phyloP scores from a whole-genome alignment of 352 stramenopile species.

The Achlya hypogyna region DNA sequence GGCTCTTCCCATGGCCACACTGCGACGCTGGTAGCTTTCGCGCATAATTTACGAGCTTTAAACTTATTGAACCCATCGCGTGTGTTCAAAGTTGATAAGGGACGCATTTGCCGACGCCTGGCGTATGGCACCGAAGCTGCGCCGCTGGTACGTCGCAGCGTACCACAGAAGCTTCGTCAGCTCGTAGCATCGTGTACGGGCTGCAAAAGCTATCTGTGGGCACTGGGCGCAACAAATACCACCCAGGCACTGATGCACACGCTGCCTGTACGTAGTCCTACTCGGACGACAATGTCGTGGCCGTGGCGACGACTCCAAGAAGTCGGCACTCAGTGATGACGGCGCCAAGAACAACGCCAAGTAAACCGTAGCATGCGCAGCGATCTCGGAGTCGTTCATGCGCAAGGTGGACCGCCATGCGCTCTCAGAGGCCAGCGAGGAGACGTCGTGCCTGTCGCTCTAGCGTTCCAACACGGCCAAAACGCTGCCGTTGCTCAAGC shows the following conservation, averaged over 20 bases:
- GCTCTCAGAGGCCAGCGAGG: neutral
- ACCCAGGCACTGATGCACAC: conserved; percentile 61
- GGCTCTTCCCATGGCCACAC: too few species aligned
- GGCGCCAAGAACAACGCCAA: conserved; percentile 23
- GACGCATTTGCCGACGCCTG: too few species aligned
- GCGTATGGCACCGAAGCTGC: too few species aligned
- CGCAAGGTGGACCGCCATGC: conserved; percentile 67
- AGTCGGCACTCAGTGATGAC: conserved; percentile 27
- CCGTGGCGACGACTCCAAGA: conserved; percentile 38
- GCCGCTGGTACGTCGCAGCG: too few species aligned
- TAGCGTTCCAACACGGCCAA: conserved; percentile 35
- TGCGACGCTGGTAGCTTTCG: too few species aligned
- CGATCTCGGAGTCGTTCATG: conserved; percentile 80
- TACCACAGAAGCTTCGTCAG: too few species aligned
- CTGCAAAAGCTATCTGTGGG: too few species aligned
- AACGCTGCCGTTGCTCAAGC: conserved; percentile 63
- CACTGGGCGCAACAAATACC: conserved; percentile 83
- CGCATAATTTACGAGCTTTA: too few species aligned
- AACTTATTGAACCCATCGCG: too few species aligned
- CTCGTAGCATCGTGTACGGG: too few species aligned
- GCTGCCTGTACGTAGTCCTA: conserved; percentile 62
- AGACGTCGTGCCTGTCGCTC: conserved; percentile 21
- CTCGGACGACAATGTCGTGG: conserved; percentile 70
- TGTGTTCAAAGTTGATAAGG: too few species aligned
- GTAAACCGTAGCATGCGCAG: conserved; percentile 60